Evolutionary conservation across 352 stramenopile genomes (phyloP), one percentile per base, ranked within the genome.

Genomic region (Globisporangium emineosum): DNA sequence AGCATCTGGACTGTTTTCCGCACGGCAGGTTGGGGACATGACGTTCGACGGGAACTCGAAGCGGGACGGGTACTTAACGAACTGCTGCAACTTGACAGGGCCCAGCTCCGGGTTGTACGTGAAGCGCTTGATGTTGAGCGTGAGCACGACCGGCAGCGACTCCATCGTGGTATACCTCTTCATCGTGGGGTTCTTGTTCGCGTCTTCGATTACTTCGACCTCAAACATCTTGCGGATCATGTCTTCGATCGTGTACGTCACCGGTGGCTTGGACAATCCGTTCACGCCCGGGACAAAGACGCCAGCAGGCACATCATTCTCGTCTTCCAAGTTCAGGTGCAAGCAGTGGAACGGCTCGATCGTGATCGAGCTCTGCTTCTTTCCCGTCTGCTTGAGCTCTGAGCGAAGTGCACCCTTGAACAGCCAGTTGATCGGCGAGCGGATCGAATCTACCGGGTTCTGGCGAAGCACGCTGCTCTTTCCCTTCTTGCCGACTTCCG

Each of bases 291-390:
- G 72, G 6, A 75, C 59, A 37, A 81, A 81, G 7, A 42, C 9
- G 27, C 51, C 51, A 2, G 62, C 51, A 2, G 51, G 17, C 5
- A 19, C n/a, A 19, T 57, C 51, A 7, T 57, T 53, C 50, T 93
- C 77, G 59, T 84, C 79, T 29, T 91, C 82, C 15, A 94, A 70
- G 49, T 90, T 92, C 64, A 94, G 65, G 49, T 94, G 84, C 37
- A 94, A 71, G 62, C 84, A 94, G 62, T 94, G 84, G 58, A 94
- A 94, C n/a, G 86, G 83, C 62, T 94, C 86, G 33, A 94, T 88
- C 15, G 84, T 94, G 53, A 91, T 91, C 15, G 83, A 91, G 58
- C 79, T 90, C 49, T 91, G 79, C 45, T 83, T 85, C 65, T 85
- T 87, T 12, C 84, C 84, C 8, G 57, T 77, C 32, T 91, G 83